Conservation (phyloP, 768 basidiomycete genomes). For the Tulasnella sp. region DNA sequence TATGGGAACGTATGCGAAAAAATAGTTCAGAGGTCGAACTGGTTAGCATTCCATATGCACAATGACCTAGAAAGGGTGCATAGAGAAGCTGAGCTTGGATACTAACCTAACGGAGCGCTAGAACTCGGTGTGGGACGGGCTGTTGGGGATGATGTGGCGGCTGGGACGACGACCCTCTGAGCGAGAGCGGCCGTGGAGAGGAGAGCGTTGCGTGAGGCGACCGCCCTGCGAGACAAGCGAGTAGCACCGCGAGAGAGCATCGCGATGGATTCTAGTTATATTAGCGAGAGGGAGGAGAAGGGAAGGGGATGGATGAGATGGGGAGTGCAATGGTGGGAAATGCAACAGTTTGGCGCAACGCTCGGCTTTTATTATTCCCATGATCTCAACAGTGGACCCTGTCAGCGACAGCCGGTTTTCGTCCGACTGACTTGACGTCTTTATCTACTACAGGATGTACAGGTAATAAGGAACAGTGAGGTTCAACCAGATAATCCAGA, state of each 20-base stretch:
- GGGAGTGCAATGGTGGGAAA: background rate
- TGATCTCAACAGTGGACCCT: too few relatives aligned
- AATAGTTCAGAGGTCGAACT: too few relatives aligned
- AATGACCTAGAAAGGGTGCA: background rate
- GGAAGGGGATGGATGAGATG: conserved; percentile 1
- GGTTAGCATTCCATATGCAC: too few relatives aligned
- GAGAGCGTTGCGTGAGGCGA: conserved; percentile 67
- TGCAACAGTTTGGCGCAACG: background rate
- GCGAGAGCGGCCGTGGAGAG: conserved; percentile 64
- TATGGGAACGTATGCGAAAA: too few relatives aligned
- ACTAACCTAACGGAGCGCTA: conserved; percentile 10
- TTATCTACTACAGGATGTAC: too few relatives aligned
- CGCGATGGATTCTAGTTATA: conserved; percentile 9
- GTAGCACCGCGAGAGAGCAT: conserved; percentile 84
- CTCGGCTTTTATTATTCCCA: background rate
- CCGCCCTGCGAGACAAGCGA: conserved; percentile 77
- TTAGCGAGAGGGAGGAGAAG: background rate
- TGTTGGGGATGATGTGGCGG: conserved; percentile 23
- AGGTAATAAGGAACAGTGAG: too few relatives aligned
- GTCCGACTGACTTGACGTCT: too few relatives aligned
- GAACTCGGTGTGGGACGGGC: conserved; percentile 18
- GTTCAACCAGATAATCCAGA: too few relatives aligned
- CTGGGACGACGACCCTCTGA: conserved; percentile 35
- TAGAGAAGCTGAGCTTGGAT: background rate
- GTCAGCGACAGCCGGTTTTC: too few relatives aligned